Conservation (phyloP, 805 yeast genomes). For the Soucietia sequanensis region DNA sequence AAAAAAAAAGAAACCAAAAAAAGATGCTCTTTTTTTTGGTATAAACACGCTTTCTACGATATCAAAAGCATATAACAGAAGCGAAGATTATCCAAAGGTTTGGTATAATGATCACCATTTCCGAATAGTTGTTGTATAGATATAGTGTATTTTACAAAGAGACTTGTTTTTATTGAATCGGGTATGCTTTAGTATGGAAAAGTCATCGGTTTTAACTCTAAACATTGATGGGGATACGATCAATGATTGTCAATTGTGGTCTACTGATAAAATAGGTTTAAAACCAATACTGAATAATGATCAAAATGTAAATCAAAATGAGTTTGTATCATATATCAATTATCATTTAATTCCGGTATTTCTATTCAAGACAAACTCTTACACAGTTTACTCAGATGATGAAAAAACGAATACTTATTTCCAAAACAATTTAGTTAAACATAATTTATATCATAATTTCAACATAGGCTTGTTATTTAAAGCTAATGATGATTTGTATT, state of each 20-base stretch:
- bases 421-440: slow-evolving; percentile 11
- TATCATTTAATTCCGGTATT: slow-evolving; percentile 22
- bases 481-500: slow-evolving; percentile 6
- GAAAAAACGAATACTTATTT: slow-evolving; percentile 18
- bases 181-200: too few species aligned
- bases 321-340: slow-evolving; percentile 13
- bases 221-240: slow-evolving; percentile 6
- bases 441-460: slow-evolving; percentile 4
- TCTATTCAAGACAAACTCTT: slow-evolving; percentile 17
- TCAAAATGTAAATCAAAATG: too few species aligned
- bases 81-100: too few species aligned
- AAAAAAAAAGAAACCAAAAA: too few species aligned
- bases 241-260: slow-evolving; percentile 24
- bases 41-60: too few species aligned
- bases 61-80: too few species aligned
- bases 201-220: neutral
- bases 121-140: too few species aligned
- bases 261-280: slow-evolving; percentile 1
- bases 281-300: too few species aligned
- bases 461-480: slow-evolving; percentile 19
- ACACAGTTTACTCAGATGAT: slow-evolving; percentile 20
- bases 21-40: too few species aligned
- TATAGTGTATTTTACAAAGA: too few species aligned
- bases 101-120: too few species aligned
- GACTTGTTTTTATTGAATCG: too few species aligned